Evolutionary conservation across 306 rosid species (phyloP).

Genomic region (Prunus mira): DNA sequence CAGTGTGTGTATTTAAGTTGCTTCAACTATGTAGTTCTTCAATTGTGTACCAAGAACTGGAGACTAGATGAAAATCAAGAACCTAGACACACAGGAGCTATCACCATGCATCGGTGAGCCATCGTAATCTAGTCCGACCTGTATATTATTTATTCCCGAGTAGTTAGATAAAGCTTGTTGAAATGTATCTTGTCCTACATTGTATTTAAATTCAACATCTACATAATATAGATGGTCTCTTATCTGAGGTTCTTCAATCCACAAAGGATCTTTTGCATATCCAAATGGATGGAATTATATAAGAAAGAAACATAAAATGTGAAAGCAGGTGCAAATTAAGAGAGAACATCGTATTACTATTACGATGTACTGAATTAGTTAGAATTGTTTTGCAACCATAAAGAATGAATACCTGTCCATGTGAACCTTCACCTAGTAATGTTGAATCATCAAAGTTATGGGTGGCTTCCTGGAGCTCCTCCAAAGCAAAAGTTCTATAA

Average conservation of each 20-base stretch:
- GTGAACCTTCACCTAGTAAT: slow-evolving; percentile 54
- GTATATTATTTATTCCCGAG: background rate
- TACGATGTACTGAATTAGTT: background rate
- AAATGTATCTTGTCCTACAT: background rate
- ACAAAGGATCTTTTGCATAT: background rate
- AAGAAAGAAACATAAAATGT: too few relatives aligned
- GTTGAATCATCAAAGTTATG: slow-evolving; percentile 67
- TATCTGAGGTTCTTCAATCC: background rate
- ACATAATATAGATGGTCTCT: background rate
- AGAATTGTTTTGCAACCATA: too few relatives aligned
- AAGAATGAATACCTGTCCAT: slow-evolving; percentile 56
- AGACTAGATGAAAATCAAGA: background rate
- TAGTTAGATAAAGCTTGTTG: background rate
- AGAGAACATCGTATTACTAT: background rate
- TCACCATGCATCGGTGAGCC: background rate
- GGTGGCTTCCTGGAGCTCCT: slow-evolving; percentile 86
- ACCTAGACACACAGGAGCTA: background rate
- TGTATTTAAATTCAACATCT: background rate
- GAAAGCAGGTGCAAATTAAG: background rate
- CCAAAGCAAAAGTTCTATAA: slow-evolving; percentile 80
- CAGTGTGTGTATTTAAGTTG: too few relatives aligned
- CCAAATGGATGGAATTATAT: too few relatives aligned
- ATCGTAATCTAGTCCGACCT: background rate
- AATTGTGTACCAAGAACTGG: background rate
- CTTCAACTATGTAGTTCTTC: background rate